Evolutionary conservation across 495 filamentous ascomycete genomes (phyloP).

Genomic region (Cercophora sp.): DNA sequence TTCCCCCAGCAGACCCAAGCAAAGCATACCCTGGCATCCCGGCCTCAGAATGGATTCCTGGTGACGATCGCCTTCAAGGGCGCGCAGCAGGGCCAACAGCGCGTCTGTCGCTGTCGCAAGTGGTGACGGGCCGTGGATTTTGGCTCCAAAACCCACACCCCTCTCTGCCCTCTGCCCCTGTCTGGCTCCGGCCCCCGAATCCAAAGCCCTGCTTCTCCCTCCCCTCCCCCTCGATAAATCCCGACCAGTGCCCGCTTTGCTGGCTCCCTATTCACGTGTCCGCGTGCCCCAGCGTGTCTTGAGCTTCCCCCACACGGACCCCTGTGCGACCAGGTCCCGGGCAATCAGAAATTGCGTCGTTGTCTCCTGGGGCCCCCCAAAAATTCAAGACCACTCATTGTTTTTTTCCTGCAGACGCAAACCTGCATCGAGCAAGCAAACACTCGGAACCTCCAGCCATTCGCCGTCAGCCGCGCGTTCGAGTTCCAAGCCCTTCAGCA

Average conservation of each 20-base stretch:
- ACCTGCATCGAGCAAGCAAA: conserved; percentile 16
- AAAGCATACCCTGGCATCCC: neutral
- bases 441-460: conserved; percentile 12
- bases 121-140: neutral
- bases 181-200: too few species aligned
- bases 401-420: conserved; percentile 8
- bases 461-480: conserved; percentile 1
- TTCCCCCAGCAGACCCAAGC: neutral
- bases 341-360: conserved; percentile 10
- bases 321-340: conserved; percentile 17
- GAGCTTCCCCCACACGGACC: conserved; percentile 21
- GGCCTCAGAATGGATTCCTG: too few species aligned
- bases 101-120: neutral
- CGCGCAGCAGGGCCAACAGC: neutral
- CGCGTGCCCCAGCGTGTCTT: conserved; percentile 28
- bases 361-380: neutral
- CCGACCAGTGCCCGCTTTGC: conserved; percentile 4
- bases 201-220: conserved; percentile 8
- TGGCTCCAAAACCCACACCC: neutral
- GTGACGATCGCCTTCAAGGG: too few species aligned
- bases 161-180: conserved; percentile 3
- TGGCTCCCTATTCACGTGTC: conserved; percentile 24
- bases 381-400: conserved; percentile 6
- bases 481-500: neutral
- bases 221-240: conserved; percentile 10